These are phyloP conservation scores for Phytophthora podocarpi DNA, from an alignment of 352 stramenopile genomes.

Conservation along the genomic window DNA sequence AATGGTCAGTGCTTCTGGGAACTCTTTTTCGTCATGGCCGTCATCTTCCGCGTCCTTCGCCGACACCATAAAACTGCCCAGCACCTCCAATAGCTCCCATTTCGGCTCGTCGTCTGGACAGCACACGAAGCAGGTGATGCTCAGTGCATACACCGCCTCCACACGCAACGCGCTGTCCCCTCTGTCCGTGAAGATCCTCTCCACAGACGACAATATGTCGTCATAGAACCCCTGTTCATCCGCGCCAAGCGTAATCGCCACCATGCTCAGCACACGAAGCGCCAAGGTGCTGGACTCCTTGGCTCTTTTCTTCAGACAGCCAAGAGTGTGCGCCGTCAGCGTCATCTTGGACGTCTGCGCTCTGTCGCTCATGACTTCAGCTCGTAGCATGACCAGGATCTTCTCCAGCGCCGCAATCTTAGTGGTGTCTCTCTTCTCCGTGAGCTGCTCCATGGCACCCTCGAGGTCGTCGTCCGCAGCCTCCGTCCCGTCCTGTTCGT, in stretches of 20 bases:
- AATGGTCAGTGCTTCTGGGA: constrained; percentile 50
- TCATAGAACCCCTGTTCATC: constrained; percentile 64
- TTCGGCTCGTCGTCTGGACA: constrained; percentile 62
- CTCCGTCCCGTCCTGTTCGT: constrained; percentile 35
- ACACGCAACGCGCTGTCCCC: constrained; percentile 47
- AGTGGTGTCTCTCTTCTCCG: constrained; percentile 66
- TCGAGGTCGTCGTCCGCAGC: constrained; percentile 46
- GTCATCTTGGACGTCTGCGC: constrained; percentile 44
- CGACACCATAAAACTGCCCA: constrained; percentile 47
- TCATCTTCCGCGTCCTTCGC: constrained; percentile 58
- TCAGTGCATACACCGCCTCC: constrained; percentile 63
- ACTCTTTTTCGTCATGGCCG: constrained; percentile 47
- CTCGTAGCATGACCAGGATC: constrained; percentile 51
- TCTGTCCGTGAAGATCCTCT: constrained; percentile 51
- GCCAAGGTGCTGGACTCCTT: constrained; percentile 59
- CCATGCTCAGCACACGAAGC: constrained; percentile 48
- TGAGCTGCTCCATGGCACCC: constrained; percentile 56
- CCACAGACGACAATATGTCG: constrained; percentile 44
- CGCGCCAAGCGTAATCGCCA: constrained; percentile 59
- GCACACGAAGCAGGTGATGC: constrained; percentile 62
- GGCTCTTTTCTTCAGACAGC: constrained; percentile 61
- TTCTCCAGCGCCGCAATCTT: constrained; percentile 64
- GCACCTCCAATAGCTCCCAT: constrained; percentile 61
- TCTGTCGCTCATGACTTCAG: constrained; percentile 46
- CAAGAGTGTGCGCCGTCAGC: constrained; percentile 46